Conservation (phyloP, 768 basidiomycete genomes). For the Sarcodon aspratus region DNA sequence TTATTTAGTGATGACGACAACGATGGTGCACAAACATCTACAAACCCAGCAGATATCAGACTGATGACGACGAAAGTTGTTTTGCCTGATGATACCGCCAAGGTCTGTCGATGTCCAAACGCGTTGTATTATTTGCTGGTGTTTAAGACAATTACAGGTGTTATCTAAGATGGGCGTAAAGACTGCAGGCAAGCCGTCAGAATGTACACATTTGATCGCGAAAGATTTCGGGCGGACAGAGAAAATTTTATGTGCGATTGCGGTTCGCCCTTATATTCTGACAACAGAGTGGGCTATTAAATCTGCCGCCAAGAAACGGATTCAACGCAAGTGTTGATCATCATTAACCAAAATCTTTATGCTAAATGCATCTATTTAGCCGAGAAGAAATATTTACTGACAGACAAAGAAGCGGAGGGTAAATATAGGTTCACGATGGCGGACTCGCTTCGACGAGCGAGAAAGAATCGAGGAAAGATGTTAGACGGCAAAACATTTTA, state of each 20-base stretch:
- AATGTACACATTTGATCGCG: slow-evolving; percentile 75
- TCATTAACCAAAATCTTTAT: background rate
- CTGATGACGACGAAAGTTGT: slow-evolving; percentile 62
- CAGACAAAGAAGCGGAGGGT: slow-evolving; percentile 50
- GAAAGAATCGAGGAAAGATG: slow-evolving; percentile 37
- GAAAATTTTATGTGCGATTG: slow-evolving; percentile 76
- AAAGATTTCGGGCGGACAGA: slow-evolving; percentile 68
- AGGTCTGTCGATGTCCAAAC: slow-evolving; percentile 27
- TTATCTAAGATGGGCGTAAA: slow-evolving; percentile 58
- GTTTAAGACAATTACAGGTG: slow-evolving; percentile 25
- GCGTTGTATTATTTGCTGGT: background rate
- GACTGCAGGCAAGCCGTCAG: slow-evolving; percentile 42
- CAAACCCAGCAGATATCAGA: slow-evolving; percentile 19
- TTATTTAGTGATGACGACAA: background rate
- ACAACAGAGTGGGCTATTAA: slow-evolving; percentile 57
- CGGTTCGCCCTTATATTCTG: slow-evolving; percentile 50
- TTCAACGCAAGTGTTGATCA: slow-evolving; percentile 45
- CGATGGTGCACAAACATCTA: background rate
- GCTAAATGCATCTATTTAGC: slow-evolving; percentile 29
- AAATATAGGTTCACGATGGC: slow-evolving; percentile 56
- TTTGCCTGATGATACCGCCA: slow-evolving; percentile 44
- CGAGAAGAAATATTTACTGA: slow-evolving; percentile 45
- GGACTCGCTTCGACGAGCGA: slow-evolving; percentile 50
- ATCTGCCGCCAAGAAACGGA: slow-evolving; percentile 38
- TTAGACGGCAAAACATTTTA: slow-evolving; percentile 65